Evolutionary conservation across 2,329 filamentous ascomycete genomes (phyloP), one percentile per base, ranked within the genome.

Genomic region (Pseudogymnoascus sp.): DNA sequence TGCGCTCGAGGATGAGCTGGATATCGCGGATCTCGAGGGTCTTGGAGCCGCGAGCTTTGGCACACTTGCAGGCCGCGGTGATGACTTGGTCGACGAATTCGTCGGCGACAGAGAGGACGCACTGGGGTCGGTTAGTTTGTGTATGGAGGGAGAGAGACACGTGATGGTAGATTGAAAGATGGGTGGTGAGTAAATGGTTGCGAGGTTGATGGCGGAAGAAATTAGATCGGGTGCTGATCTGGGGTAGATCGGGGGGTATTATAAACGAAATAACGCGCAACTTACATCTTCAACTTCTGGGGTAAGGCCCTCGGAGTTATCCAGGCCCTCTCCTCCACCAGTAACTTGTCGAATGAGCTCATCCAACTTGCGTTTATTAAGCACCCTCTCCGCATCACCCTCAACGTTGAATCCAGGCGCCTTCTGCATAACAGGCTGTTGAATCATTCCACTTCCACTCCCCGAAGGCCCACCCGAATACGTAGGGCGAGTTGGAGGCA

Each of bases 361-460:
- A 70, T 99, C 92, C 39, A 99, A 81, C 77, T 96, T 97, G 77
- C 96, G 95, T 83, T 97, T 97, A 77, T 89, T 95, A n/a, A 99
- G 79, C 1, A 99, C 89, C 43, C 92, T 87, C 69, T 97, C 91
- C 25, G 91, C 91, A 71, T 96, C 92, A 30, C 90, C 90, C 72
- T 97, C 93, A 62, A 97, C 86, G 61, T 90, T 89, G 73, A 90
- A 96, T 0, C 86, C 85, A 0, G 91, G 90, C 47, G 90, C 84
- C 70, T 91, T 92, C 61, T 86, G 79, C 63, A 97, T 82, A 2
- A 90, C 90, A 0, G 94, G 92, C 70, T 96, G 91, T 59, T 87
- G 87, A 81, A 97, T 89, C 58, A 94, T 87, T 60, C 91, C 91
- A 60, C 88, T 88, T 0, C 88, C 82, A 6, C 86, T 86, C 64